These are phyloP conservation scores for Ophiosphaerella narmari DNA, from an alignment of 2,329 filamentous ascomycete genomes.

Conservation along the genomic window DNA sequence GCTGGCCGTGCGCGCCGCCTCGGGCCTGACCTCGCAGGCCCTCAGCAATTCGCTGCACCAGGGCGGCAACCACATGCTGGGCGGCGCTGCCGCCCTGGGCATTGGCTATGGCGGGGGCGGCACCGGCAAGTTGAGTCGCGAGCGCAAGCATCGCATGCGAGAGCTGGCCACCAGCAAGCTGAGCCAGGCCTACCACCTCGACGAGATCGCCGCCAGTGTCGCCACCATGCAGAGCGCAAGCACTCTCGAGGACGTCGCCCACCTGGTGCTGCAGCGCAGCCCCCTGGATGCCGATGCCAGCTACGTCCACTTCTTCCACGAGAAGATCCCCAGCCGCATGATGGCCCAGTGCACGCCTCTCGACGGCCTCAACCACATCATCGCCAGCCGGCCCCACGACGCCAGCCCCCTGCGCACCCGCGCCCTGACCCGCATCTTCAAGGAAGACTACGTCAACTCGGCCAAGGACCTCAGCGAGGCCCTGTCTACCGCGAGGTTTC, in stretches of 20 bases:
- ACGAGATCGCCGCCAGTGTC: constrained; percentile 83
- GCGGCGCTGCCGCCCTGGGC: constrained; percentile 59
- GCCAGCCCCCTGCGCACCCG: constrained; percentile 72
- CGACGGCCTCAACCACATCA: constrained; percentile 68
- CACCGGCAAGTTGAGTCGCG: constrained; percentile 69
- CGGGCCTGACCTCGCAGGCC: constrained; percentile 69
- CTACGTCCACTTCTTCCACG: constrained; percentile 92
- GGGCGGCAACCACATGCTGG: constrained; percentile 56
- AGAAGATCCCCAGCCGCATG: constrained; percentile 80
- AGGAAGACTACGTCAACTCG: constrained; percentile 72
- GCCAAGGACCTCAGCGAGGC: constrained; percentile 72
- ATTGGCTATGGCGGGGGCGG: constrained; percentile 63
- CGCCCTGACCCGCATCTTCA: constrained; percentile 75
- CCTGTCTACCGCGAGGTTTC: constrained; percentile 60
- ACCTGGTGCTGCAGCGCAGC: constrained; percentile 71
- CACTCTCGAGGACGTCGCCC: constrained; percentile 75
- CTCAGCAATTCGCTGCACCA: constrained; percentile 59
- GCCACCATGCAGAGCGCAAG: constrained; percentile 82
- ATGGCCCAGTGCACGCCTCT: constrained; percentile 74
- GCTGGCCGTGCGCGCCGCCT: constrained; percentile 76
- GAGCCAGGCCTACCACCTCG: constrained; percentile 75
- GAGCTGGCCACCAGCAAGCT: constrained; percentile 81
- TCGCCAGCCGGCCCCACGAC: constrained; percentile 66
- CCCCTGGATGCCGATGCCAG: constrained; percentile 73
- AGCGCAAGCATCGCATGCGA: constrained; percentile 77